These are phyloP conservation scores for Phytophthora sojae DNA, from an alignment of 352 stramenopile species.

Conservation along the genomic window DNA sequence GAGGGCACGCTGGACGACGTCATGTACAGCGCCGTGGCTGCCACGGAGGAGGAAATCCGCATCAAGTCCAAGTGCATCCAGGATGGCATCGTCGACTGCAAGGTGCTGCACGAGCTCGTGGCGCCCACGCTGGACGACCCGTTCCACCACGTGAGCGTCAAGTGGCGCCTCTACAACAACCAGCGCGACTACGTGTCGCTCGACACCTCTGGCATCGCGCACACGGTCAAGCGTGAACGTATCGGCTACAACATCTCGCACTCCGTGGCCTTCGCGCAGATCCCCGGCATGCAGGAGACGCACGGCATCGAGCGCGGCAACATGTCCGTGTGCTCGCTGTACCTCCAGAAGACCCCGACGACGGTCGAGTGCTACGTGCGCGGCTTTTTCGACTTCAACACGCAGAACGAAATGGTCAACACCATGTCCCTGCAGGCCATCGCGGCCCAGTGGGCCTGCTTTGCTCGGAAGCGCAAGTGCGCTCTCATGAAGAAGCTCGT, in stretches of 20 bases:
- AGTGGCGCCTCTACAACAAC: slow-evolving; percentile 58
- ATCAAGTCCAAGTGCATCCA: slow-evolving; percentile 61
- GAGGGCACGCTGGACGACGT: slow-evolving; percentile 65
- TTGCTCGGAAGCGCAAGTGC: slow-evolving; percentile 43
- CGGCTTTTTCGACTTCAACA: slow-evolving; percentile 60
- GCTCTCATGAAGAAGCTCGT: slow-evolving; percentile 64
- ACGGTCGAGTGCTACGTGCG: slow-evolving; percentile 60
- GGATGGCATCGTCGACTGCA: slow-evolving; percentile 61
- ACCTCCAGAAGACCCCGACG: slow-evolving; percentile 48
- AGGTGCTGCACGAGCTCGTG: slow-evolving; percentile 58
- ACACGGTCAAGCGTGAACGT: slow-evolving; percentile 41
- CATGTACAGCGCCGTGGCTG: slow-evolving; percentile 63
- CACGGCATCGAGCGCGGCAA: slow-evolving; percentile 54
- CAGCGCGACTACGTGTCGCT: slow-evolving; percentile 64
- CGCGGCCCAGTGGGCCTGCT: slow-evolving; percentile 41
- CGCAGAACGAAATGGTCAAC: slow-evolving; percentile 50
- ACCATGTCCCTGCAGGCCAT: slow-evolving; percentile 48
- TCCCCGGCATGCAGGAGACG: slow-evolving; percentile 40
- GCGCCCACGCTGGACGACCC: slow-evolving; percentile 47
- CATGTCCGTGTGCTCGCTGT: slow-evolving; percentile 63
- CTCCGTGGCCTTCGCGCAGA: slow-evolving; percentile 61
- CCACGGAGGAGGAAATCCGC: slow-evolving; percentile 52
- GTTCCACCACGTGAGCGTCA: slow-evolving; percentile 59
- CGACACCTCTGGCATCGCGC: slow-evolving; percentile 50
- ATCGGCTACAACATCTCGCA: slow-evolving; percentile 65